Conservation (phyloP, 306 rosid genomes). For the Fragaria ananassa region DNA sequence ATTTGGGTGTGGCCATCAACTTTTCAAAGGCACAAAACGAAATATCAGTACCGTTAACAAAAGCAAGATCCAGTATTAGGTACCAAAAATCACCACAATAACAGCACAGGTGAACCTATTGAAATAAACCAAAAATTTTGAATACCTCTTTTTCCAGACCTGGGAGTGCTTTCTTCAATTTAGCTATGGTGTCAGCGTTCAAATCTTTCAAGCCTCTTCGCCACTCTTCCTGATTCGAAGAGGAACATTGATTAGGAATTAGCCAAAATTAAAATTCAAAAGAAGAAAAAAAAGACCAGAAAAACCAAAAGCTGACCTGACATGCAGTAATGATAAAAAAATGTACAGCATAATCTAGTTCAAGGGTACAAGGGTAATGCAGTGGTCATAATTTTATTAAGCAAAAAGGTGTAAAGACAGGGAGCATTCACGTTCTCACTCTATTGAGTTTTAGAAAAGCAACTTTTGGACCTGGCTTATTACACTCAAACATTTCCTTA, state of each 20-base stretch:
- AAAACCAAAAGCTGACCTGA: neutral
- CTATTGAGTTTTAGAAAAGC: neutral
- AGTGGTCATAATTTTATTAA: neutral
- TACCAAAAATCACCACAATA: neutral
- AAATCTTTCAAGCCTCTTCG: slow-evolving; percentile 53
- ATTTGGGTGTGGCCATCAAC: slow-evolving; percentile 40
- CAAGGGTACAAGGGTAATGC: neutral
- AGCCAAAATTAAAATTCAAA: neutral
- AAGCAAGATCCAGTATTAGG: neutral
- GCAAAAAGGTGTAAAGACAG: neutral
- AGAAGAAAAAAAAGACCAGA: neutral
- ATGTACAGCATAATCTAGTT: neutral
- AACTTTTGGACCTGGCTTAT: neutral
- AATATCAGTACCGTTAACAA: slow-evolving; percentile 15
- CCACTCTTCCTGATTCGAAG: slow-evolving; percentile 62
- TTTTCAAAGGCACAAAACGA: slow-evolving; percentile 23
- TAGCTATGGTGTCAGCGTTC: slow-evolving; percentile 40
- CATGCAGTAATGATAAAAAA: neutral
- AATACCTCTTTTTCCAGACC: slow-evolving; percentile 57
- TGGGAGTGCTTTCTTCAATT: slow-evolving; percentile 46
- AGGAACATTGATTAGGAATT: neutral
- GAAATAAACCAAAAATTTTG: neutral
- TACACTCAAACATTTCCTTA: neutral
- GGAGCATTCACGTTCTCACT: neutral
- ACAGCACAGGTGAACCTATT: neutral